phyloP scores from a whole-genome alignment of 192 early-diverging fungal species.

The Backusella parvicylindrica region DNA sequence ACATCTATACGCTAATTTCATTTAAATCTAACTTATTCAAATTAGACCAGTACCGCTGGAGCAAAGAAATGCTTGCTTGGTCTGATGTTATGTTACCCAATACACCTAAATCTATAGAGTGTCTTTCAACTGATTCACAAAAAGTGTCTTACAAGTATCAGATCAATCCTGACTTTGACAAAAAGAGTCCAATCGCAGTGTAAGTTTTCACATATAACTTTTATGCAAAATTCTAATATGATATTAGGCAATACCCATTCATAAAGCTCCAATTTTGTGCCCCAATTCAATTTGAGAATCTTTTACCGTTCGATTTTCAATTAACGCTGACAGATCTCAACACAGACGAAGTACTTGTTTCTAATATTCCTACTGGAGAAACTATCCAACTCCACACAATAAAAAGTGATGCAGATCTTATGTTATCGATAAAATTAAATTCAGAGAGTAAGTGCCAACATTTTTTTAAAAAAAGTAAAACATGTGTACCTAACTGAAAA shows the following conservation, averaged over 20 bases:
- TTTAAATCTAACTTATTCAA: neutral
- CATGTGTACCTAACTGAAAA: neutral
- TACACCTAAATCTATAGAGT: slow-evolving; percentile 31
- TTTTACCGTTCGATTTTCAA: slow-evolving; percentile 71
- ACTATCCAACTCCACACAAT: slow-evolving; percentile 11
- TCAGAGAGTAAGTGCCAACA: neutral
- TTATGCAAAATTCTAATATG: neutral
- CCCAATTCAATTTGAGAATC: slow-evolving; percentile 75
- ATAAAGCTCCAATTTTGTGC: slow-evolving; percentile 53
- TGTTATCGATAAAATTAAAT: neutral
- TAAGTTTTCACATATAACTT: neutral
- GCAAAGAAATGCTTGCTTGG: slow-evolving; percentile 65
- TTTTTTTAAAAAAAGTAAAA: neutral
- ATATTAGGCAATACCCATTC: slow-evolving; percentile 54
- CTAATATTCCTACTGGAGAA: neutral
- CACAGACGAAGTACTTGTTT: neutral
- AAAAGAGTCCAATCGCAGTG: slow-evolving; percentile 12
- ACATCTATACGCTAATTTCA: neutral
- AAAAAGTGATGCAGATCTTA: neutral
- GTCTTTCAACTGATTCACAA: slow-evolving; percentile 12
- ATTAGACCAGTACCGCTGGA: slow-evolving; percentile 60
- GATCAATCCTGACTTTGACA: slow-evolving; percentile 36
- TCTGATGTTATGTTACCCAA: slow-evolving; percentile 44
- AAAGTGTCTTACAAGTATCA: slow-evolving; percentile 47
- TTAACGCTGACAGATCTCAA: slow-evolving; percentile 58